These are phyloP conservation scores for Solanum pennellii DNA, from an alignment of 257 asterid species.

Conservation along the genomic window DNA sequence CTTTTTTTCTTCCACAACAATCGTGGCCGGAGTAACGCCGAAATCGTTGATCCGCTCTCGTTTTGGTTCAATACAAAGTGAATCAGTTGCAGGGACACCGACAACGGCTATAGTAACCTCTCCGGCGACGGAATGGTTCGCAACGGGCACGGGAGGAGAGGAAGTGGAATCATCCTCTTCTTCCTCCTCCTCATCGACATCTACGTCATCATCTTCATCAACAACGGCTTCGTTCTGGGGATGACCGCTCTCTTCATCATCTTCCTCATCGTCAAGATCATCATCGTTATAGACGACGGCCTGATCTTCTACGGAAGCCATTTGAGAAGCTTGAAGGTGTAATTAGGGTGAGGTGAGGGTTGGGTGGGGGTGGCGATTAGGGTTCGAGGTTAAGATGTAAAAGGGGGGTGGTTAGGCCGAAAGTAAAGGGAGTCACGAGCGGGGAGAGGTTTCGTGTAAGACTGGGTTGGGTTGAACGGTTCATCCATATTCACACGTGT, in stretches of 20 bases:
- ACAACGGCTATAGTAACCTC: slow-evolving; percentile 60
- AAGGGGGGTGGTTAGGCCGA: neutral
- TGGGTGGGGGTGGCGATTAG: neutral
- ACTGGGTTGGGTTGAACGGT: slow-evolving; percentile 3
- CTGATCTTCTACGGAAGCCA: slow-evolving; percentile 13
- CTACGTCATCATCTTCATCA: slow-evolving; percentile 23
- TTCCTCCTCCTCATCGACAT: slow-evolving; percentile 34
- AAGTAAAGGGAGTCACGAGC: neutral
- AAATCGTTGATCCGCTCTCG: slow-evolving; percentile 12
- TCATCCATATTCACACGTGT: neutral
- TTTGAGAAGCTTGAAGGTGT: neutral
- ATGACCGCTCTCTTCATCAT: neutral
- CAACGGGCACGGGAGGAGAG: slow-evolving; percentile 12
- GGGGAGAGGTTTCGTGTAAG: slow-evolving; percentile 1
- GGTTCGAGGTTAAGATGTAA: neutral
- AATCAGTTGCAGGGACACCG: slow-evolving; percentile 5
- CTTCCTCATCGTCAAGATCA: neutral
- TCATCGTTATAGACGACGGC: slow-evolving; percentile 5
- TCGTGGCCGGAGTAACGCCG: neutral
- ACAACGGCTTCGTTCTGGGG: neutral
- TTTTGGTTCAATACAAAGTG: neutral
- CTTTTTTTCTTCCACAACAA: slow-evolving; percentile 22
- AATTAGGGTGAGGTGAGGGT: neutral
- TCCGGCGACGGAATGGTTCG: slow-evolving; percentile 6
- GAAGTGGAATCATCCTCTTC: slow-evolving; percentile 39